These are phyloP conservation scores for Botrytis byssoidea DNA, from an alignment of 2,329 filamentous ascomycete genomes.

Conservation along the genomic window DNA sequence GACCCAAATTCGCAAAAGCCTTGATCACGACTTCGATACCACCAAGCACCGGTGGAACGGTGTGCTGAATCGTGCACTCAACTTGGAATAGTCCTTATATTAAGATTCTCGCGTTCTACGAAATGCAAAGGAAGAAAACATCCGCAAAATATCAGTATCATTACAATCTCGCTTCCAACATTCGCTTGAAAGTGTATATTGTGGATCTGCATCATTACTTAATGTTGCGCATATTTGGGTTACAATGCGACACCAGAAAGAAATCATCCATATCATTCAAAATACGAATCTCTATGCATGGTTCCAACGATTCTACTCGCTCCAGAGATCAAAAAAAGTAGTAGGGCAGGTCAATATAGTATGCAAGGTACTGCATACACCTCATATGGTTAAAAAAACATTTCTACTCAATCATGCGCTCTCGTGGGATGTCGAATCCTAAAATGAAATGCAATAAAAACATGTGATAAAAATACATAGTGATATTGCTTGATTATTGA, in stretches of 20 bases:
- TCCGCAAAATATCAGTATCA: background rate
- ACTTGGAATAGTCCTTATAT: background rate
- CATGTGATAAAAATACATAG: too few species aligned
- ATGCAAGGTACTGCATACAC: background rate
- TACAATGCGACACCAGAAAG: too few species aligned
- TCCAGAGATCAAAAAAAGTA: background rate
- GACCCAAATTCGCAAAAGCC: background rate
- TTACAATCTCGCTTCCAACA: too few species aligned
- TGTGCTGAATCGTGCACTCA: too few species aligned
- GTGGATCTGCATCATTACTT: background rate
- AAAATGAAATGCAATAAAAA: background rate
- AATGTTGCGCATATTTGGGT: background rate
- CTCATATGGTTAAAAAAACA: background rate
- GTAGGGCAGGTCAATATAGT: background rate
- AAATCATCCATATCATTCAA: background rate
- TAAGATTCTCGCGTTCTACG: background rate
- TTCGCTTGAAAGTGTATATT: background rate
- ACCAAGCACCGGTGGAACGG: background rate
- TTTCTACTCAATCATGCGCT: background rate
- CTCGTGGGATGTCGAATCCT: background rate
- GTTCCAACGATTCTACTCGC: too few species aligned
- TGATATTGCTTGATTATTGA: background rate
- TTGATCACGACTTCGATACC: background rate
- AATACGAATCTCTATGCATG: background rate
- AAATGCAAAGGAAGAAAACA: too few species aligned